Percentiles rank a stretch among this genome's conserved stretches.
phyloP scores from a whole-genome alignment of 257 asterid genomes.

The Echites panduratus region DNA sequence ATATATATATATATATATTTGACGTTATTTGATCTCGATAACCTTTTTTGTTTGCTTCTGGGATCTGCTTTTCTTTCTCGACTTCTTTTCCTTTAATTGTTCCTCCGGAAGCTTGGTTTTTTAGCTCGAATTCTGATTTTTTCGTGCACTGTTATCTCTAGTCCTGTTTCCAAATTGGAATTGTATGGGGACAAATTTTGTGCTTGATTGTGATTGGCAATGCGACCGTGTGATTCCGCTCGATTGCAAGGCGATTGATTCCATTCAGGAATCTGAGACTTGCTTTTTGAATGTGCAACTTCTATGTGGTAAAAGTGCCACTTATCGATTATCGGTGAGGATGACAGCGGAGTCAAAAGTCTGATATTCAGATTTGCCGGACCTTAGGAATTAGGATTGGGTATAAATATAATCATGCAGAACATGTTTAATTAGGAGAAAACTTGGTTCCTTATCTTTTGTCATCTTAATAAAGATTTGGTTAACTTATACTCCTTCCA shows the following conservation, averaged over 20 bases:
- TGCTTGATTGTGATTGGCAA: not conserved
- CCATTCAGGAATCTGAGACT: not conserved
- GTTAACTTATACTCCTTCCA: no score
- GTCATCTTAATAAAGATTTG: no score
- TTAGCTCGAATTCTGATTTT: not conserved
- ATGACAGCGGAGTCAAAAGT: not conserved
- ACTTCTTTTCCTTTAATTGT: not conserved
- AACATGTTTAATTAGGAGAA: no score
- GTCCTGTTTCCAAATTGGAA: not conserved
- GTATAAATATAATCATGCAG: no score
- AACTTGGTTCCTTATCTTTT: no score
- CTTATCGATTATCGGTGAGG: not conserved
- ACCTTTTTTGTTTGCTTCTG: not conserved
- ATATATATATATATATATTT: not conserved
- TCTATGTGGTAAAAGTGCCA: not conserved
- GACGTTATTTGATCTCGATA: not conserved
- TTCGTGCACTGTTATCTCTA: not conserved
- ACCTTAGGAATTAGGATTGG: no score
- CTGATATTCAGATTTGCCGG: not conserved
- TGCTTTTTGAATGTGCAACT: not conserved
- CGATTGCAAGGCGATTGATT: not conserved
- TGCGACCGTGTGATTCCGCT: not conserved
- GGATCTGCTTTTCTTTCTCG: constrained; percentile 4
- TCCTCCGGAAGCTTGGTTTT: not conserved
- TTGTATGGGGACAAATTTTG: not conserved